These are phyloP conservation scores for Mrakia blollopis DNA, from an alignment of 768 basidiomycete genomes.

Conservation along the genomic window DNA sequence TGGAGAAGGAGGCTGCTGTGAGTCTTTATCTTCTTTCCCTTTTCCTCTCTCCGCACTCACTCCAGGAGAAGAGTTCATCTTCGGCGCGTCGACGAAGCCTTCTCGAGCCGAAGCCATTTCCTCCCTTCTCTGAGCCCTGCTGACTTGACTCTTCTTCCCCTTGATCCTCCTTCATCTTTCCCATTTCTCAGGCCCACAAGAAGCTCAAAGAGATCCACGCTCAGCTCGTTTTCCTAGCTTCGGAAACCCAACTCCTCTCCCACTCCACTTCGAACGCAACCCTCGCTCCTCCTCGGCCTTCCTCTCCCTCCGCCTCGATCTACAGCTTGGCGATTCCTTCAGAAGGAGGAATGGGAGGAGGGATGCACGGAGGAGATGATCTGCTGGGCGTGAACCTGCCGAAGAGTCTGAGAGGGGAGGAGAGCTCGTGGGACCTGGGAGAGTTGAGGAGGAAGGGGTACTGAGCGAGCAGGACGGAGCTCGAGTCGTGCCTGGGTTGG, in stretches of 20 bases:
- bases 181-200: neutral
- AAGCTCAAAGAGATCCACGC: constrained; percentile 6
- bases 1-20: constrained; percentile 28
- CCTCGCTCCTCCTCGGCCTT: neutral
- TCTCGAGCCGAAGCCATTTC: too few species aligned
- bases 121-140: too few species aligned
- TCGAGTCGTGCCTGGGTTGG: too few species aligned
- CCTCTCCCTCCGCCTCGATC: neutral
- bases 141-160: neutral
- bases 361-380: too few species aligned
- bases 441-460: neutral
- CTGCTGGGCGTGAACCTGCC: neutral
- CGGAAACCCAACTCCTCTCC: neutral
- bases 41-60: too few species aligned
- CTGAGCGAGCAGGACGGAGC: too few species aligned
- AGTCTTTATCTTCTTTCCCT: neutral
- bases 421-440: neutral
- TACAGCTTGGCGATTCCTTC: neutral
- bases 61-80: too few species aligned
- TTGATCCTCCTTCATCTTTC: neutral
- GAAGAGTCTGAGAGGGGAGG: neutral
- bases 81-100: too few species aligned
- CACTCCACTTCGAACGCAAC: neutral
- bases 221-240: neutral
- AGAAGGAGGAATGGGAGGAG: neutral